A percentile compares a stretch with the other conserved stretches of the same genome.
phyloP scores from a whole-genome alignment of 1,284 basidiomycete genomes.

The Farysia itapuensis region DNA sequence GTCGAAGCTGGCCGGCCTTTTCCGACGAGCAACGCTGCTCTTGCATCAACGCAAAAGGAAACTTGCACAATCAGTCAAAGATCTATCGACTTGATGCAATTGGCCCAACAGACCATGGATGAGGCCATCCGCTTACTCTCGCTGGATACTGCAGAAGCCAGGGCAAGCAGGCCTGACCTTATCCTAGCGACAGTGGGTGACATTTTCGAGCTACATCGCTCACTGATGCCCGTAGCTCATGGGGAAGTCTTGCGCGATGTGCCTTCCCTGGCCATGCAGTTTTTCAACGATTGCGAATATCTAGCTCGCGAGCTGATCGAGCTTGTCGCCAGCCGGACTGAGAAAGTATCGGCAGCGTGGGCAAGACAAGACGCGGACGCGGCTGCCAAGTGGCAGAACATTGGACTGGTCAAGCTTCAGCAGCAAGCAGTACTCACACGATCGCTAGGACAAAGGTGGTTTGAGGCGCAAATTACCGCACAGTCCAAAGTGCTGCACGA shows the following conservation, averaged over 20 bases:
- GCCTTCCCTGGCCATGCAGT: conserved; percentile 72
- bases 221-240: conserved; percentile 75
- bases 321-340: conserved; percentile 58
- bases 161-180: too few relatives aligned
- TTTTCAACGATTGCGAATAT: conserved; percentile 82
- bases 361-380: conserved; percentile 7
- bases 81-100: conserved; percentile 3
- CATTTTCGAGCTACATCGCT: conserved; percentile 78
- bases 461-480: conserved; percentile 43
- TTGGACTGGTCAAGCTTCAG: conserved; percentile 18
- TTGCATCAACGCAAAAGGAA: conserved; percentile 3
- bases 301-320: conserved; percentile 62
- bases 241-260: conserved; percentile 65
- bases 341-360: conserved; percentile 5
- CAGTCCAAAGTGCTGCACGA: conserved; percentile 64
- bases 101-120: conserved; percentile 1
- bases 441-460: conserved; percentile 38
- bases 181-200: conserved; percentile 54
- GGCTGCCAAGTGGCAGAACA: conserved; percentile 7
- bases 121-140: not conserved
- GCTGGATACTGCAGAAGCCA: conserved; percentile 6
- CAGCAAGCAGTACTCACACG: conserved; percentile 29
- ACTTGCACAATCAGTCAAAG: conserved; percentile 3
- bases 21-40: too few relatives aligned
- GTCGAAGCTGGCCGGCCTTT: too few relatives aligned